Evolutionary conservation across 352 stramenopile genomes (phyloP).

Genomic region (Globisporangium megalacanthum): DNA sequence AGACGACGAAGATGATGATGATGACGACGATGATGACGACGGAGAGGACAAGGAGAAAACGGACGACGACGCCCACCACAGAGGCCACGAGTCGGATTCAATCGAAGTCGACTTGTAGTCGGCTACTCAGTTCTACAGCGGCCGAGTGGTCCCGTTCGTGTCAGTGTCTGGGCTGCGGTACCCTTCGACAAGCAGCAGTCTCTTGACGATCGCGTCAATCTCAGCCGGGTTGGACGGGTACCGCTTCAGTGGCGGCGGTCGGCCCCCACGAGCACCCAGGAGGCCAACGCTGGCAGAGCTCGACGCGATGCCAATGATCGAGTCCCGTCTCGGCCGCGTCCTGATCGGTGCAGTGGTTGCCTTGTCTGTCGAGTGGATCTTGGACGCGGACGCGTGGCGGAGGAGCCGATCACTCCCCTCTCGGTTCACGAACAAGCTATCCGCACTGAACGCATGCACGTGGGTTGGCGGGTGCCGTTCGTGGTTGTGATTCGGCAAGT

Average conservation of each 20-base stretch:
- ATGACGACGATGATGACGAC: slow-evolving; percentile 11
- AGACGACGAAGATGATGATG: slow-evolving; percentile 39
- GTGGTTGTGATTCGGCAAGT: neutral
- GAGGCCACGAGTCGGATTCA: slow-evolving; percentile 16
- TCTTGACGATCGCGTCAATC: slow-evolving; percentile 42
- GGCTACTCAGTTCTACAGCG: neutral
- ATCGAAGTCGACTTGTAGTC: slow-evolving; percentile 25
- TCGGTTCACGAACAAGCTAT: neutral
- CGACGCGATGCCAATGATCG: slow-evolving; percentile 6
- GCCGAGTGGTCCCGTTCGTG: neutral
- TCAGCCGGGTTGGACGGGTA: slow-evolving; percentile 32
- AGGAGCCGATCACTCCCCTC: neutral
- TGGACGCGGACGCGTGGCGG: neutral
- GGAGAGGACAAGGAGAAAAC: slow-evolving; percentile 4
- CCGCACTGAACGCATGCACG: neutral
- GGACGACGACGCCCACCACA: neutral
- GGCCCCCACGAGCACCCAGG: neutral
- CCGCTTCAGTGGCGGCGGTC: slow-evolving; percentile 11
- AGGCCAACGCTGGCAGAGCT: neutral
- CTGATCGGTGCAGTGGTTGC: neutral
- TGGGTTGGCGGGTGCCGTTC: neutral
- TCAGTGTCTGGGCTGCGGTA: slow-evolving; percentile 24
- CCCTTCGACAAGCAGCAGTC: slow-evolving; percentile 43
- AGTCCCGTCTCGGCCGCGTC: slow-evolving; percentile 2
- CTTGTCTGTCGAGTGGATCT: neutral